Evolutionary conservation across 1,139 yeast species (phyloP).

Genomic region (Meyerozyma elateridarum): DNA sequence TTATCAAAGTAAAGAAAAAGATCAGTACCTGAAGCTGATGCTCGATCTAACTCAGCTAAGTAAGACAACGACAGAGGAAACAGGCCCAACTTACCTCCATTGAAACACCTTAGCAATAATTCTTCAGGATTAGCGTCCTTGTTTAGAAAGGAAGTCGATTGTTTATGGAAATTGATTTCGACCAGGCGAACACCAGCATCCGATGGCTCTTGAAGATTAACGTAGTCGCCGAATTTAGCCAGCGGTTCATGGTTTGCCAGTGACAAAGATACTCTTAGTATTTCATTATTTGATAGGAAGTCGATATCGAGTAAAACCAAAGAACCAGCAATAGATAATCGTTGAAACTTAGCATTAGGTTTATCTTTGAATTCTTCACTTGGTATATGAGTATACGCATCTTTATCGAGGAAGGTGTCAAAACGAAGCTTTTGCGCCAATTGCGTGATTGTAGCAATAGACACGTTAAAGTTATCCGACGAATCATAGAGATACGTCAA

Average conservation of each 20-base stretch:
- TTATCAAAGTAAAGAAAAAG: constrained; percentile 30
- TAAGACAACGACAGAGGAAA: constrained; percentile 36
- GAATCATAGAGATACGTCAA: constrained; percentile 29
- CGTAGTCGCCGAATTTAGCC: constrained; percentile 8
- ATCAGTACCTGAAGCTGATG: constrained; percentile 26
- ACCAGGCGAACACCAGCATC: constrained; percentile 6
- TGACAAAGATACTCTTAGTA: constrained; percentile 32
- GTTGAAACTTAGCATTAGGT: constrained; percentile 17
- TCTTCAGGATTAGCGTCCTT: constrained; percentile 20
- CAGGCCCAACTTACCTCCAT: constrained; percentile 18
- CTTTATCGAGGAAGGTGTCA: constrained; percentile 41
- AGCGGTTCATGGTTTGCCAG: constrained; percentile 25
- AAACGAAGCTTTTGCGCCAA: constrained; percentile 39
- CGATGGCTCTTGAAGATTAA: constrained; percentile 8
- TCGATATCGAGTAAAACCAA: constrained; percentile 41
- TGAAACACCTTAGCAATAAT: constrained; percentile 27
- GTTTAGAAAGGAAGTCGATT: constrained; percentile 6
- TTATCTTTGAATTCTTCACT: constrained; percentile 15
- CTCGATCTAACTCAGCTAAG: constrained; percentile 35
- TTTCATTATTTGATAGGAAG: constrained; percentile 22
- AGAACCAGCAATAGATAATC: constrained; percentile 43
- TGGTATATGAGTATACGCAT: constrained; percentile 26
- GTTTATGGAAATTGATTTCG: constrained; percentile 7
- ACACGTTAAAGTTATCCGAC: constrained; percentile 26
- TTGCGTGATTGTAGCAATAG: constrained; percentile 37